Base-by-base conservation (phyloP, 768 basidiomycete genomes). In the Phaeotremella fagi region DNA sequence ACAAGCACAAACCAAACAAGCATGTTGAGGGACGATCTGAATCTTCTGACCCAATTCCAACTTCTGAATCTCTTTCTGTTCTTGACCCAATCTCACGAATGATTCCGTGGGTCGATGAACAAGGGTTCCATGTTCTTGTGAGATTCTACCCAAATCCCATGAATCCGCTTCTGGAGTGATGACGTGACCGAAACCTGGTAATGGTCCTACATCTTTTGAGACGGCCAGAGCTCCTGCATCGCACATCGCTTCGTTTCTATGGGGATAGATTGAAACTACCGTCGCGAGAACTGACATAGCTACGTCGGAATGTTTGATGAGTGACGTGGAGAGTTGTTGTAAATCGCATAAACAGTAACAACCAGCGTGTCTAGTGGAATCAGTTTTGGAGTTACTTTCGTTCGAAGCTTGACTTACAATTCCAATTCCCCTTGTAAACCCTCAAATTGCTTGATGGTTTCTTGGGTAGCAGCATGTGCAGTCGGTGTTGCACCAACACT, bases 401-500 rank as follows among this genome's bases (percentile, higher is more conserved):
- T 7, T 7, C 7, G 16, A 33, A 33, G 31, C 31, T 33, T 33
- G 31, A 86, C 88, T 74, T 85, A 88, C 49, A 90, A 70, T 72
- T 90, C 88, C 18, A 90, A 77, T 25, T 74, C 73, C 0, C 85
- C 85, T 52, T 82, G 77, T 29, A 88, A 76, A 2, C 47, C 48
- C 48, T 78, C 75, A 18, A 85, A 66, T 38, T 76, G 69, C 15
- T 75, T 73, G 16, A 57, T 37, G 2, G 45, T 45, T 76, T 78
- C 18, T 78, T 78, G 61, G 15, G 55, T 82, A 12, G 85, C 87
- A 9, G 85, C 85, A 66, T 90, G 86, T 0, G 88, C 89, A 2
- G 88, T 84, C 1, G 89, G 89, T 2, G 89, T 90, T n/a, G 88
- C 85, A 20, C 89, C 88, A 1, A 90, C 84, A 1, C 86, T 85